Evolutionary conservation across 192 early-diverging fungal species (phyloP).

Genomic region (Backusella circina): DNA sequence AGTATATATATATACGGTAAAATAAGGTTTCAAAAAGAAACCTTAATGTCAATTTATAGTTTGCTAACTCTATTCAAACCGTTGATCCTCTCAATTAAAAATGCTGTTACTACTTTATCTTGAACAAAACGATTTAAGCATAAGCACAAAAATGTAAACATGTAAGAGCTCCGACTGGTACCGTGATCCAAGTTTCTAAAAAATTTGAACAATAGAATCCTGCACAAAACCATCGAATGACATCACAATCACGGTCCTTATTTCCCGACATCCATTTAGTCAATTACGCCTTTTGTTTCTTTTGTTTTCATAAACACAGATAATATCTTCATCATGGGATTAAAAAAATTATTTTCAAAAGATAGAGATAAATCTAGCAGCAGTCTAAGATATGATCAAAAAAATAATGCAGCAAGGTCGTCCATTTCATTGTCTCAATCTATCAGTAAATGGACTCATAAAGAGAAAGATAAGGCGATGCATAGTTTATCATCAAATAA

Average conservation of each 20-base stretch:
- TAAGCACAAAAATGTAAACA: background rate
- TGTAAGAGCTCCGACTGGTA: background rate
- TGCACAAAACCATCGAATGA: background rate
- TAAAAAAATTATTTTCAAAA: conserved; percentile 10
- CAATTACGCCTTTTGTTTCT: background rate
- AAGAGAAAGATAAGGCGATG: background rate
- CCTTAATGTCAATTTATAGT: background rate
- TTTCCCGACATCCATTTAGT: background rate
- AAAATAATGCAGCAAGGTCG: background rate
- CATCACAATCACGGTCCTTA: background rate
- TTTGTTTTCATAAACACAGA: conserved; percentile 5
- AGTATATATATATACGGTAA: too few species aligned
- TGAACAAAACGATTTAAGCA: background rate
- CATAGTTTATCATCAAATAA: background rate
- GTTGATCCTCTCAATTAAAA: background rate
- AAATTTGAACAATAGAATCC: background rate
- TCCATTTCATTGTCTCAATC: conserved; percentile 5
- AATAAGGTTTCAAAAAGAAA: background rate
- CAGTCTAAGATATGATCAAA: background rate
- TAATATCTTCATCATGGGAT: background rate
- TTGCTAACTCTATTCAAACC: too few species aligned
- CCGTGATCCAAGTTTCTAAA: background rate
- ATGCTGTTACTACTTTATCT: background rate
- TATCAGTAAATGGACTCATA: conserved; percentile 4
- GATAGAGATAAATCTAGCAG: background rate